Evolutionary conservation across 768 basidiomycete genomes (phyloP), one percentile per base, ranked within the genome.

Genomic region (Leccinum broughii): DNA sequence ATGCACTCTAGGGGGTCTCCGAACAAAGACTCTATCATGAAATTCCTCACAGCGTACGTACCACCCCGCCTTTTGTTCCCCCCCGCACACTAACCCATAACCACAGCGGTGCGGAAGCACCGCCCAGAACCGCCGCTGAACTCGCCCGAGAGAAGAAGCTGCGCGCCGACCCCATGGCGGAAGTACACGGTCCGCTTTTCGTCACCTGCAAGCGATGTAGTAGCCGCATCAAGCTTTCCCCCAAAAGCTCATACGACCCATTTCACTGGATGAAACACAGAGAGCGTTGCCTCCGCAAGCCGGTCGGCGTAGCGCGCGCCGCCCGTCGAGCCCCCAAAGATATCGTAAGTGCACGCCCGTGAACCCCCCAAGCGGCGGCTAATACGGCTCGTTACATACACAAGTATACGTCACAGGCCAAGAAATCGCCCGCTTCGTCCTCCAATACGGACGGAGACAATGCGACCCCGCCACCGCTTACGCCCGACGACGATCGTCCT

Each of bases 201-300:
- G 83, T 86, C 54, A 75, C 77, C 57, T 89, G 87, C 74, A 76
- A 74, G 62, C 78, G 79, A 55, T 90, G 88, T 71, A 76, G 78
- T 39, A 73, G 66, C 30, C 73, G 76, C 14, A 88, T 90, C 72
- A 87, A 87, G 69, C 81, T 90, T 28, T 89, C 87, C 15, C 71
- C 77, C 34, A 89, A 89, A 73, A 87, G 85, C 70, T 77, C 77
- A 22, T 90, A 81, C 64, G 88, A 90, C 65, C 78, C 80, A 32
- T 82, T 81, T 66, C 88, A 90, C 70, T 90, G 88, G 88, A 69
- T 75, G 50, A 85, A 82, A 63, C 88, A 90, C 66, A 78, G 83
- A 34, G 77, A 77, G 44, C 79, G 87, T 32, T 90, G 88, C 69
- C 68, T 83, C 56, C 84, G 80, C 72, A 81, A 78, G 60, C 62